Evolutionary conservation across 331 rosid species (phyloP).

Genomic region (Quercus tomentella): DNA sequence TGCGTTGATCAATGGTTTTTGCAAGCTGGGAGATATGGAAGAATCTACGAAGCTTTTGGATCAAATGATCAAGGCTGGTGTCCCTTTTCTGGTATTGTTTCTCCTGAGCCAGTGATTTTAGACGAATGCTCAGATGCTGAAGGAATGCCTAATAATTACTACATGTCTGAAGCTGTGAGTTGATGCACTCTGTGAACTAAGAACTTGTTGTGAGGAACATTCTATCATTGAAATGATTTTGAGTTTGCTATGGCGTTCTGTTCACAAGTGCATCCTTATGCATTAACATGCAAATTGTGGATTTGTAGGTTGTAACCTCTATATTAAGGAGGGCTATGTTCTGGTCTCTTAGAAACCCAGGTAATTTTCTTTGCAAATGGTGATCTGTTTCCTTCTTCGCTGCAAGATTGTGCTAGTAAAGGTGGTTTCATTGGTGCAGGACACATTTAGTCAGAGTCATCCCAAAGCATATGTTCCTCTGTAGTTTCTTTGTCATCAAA

Average conservation of each 20-base stretch:
- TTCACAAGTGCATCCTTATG: neutral
- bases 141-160: neutral
- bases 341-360: neutral
- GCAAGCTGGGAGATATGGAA: slow-evolving; percentile 23
- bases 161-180: neutral
- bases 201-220: neutral
- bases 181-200: neutral
- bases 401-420: neutral
- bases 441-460: neutral
- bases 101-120: neutral
- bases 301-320: neutral
- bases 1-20: slow-evolving; percentile 30
- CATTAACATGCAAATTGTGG: neutral
- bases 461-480: neutral
- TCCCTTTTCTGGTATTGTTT: neutral
- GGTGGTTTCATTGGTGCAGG: neutral
- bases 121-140: neutral
- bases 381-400: neutral
- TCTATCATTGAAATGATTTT: neutral
- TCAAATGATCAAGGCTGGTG: slow-evolving; percentile 13
- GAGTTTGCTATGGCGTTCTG: neutral
- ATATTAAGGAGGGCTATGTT: neutral
- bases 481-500: neutral
- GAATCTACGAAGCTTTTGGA: slow-evolving; percentile 17
- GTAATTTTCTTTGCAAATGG: neutral